Percentiles rank a stretch among this genome's conserved stretches.
Evolutionary conservation across 2,329 filamentous ascomycete genomes (phyloP).

Genomic region (Fusarium foetens): DNA sequence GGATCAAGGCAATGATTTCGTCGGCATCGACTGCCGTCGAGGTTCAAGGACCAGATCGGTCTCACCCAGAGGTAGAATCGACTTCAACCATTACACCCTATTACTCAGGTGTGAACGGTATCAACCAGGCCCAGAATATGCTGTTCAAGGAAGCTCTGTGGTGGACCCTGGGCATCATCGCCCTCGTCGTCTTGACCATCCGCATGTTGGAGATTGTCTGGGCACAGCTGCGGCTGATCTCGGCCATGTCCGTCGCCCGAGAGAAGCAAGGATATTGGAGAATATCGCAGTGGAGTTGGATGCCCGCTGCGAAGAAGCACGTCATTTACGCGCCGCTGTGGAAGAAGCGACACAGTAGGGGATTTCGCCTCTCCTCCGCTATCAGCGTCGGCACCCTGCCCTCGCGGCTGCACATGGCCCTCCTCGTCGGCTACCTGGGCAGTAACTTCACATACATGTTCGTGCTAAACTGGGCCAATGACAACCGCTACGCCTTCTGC

Average conservation of each 20-base stretch:
- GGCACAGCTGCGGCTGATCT: conserved; percentile 67
- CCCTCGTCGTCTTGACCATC: conserved; percentile 62
- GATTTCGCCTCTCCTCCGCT: conserved; percentile 69
- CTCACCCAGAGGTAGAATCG: neutral
- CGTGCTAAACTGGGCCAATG: conserved; percentile 65
- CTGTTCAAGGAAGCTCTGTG: conserved; percentile 67
- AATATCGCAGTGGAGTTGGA: conserved; percentile 66
- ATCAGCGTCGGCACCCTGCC: conserved; percentile 71
- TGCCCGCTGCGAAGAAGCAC: conserved; percentile 70
- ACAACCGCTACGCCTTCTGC: conserved; percentile 71
- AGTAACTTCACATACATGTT: conserved; percentile 73
- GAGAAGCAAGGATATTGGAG: conserved; percentile 69
- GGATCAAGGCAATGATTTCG: neutral
- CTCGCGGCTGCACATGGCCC: conserved; percentile 68
- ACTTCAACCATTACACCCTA: conserved; percentile 47
- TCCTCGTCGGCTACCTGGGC: conserved; percentile 66
- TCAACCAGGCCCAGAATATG: conserved; percentile 68
- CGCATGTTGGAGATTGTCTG: conserved; percentile 64
- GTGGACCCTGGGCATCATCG: conserved; percentile 69
- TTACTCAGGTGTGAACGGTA: conserved; percentile 66
- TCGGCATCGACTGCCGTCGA: neutral
- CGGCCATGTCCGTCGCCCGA: conserved; percentile 64
- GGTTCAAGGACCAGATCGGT: neutral
- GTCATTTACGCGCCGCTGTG: conserved; percentile 69
- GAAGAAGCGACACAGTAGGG: conserved; percentile 73